Percentiles rank a stretch among this genome's conserved stretches.
Evolutionary conservation across 306 rosid species (phyloP).

Genomic region (Begonia fuchsioides): DNA sequence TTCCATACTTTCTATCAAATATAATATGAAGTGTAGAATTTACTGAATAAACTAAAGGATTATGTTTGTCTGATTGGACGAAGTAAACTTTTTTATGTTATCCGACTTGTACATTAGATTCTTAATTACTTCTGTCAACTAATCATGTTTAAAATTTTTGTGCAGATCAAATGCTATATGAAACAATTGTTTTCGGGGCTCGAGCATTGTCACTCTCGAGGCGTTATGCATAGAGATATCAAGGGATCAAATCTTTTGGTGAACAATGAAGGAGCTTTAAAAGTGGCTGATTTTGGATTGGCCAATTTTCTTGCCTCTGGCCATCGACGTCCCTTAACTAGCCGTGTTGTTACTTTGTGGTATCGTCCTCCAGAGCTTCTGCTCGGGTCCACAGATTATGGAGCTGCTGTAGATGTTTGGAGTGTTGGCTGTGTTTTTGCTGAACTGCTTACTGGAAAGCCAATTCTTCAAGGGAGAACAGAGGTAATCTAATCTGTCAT

Average conservation of each 20-base stretch:
- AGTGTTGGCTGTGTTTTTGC: constrained; percentile 98
- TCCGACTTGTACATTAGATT: too few species aligned
- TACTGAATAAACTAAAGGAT: too few species aligned
- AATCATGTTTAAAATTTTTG: too few species aligned
- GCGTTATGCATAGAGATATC: constrained; percentile 91
- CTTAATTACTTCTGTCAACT: too few species aligned
- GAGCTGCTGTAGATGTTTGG: constrained; percentile 91
- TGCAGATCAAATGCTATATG: constrained; percentile 86
- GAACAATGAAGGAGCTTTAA: constrained; percentile 72
- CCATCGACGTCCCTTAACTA: constrained; percentile 66
- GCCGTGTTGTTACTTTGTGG: constrained; percentile 97
- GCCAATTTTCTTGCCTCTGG: constrained; percentile 58
- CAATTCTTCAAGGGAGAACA: constrained; percentile 94
- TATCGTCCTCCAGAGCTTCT: constrained; percentile 97
- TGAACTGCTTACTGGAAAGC: constrained; percentile 68
- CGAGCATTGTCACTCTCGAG: constrained; percentile 80
- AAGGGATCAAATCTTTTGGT: constrained; percentile 97
- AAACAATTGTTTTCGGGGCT: constrained; percentile 85
- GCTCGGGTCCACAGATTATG: constrained; percentile 82
- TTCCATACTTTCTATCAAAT: too few species aligned
- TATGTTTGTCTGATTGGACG: too few species aligned
- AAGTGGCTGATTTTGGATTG: constrained; percentile 97
- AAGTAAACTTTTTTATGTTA: too few species aligned
- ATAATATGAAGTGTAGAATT: too few species aligned
- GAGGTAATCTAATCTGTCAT: constrained; percentile 47